Evolutionary conservation across 495 filamentous ascomycete genomes (phyloP).

Genomic region (Penicillium odoratum): DNA sequence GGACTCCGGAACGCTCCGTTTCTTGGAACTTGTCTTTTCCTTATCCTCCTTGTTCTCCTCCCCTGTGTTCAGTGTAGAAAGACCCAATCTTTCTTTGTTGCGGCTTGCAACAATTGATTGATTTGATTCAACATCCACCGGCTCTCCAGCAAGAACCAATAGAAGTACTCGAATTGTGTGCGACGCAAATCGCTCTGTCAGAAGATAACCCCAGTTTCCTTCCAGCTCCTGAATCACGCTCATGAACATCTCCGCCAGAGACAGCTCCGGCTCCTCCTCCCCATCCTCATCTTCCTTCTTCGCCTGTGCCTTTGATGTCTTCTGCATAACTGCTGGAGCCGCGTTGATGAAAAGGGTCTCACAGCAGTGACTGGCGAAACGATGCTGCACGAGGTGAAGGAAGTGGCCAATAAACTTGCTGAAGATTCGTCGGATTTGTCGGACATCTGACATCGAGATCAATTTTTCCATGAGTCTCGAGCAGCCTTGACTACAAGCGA

Average conservation of each 20-base stretch:
- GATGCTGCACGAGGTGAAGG: constrained; percentile 83
- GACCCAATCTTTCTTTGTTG: constrained; percentile 78
- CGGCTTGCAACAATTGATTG: constrained; percentile 78
- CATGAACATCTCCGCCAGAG: constrained; percentile 85
- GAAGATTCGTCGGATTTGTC: constrained; percentile 84
- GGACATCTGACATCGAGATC: constrained; percentile 74
- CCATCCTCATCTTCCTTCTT: constrained; percentile 32
- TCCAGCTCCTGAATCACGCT: constrained; percentile 79
- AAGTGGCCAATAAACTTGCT: constrained; percentile 85
- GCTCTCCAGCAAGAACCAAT: constrained; percentile 79
- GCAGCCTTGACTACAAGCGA: constrained; percentile 92
- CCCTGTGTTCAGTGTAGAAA: constrained; percentile 31
- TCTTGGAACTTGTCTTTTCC: constrained; percentile 15
- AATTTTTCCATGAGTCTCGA: constrained; percentile 90
- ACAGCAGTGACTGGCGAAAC: constrained; percentile 95
- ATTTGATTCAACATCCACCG: constrained; percentile 62
- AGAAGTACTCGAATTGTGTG: constrained; percentile 85
- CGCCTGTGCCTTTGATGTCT: constrained; percentile 49
- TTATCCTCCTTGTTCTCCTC: constrained; percentile 36
- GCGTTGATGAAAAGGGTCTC: constrained; percentile 86
- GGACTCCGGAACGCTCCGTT: constrained; percentile 69
- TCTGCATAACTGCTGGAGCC: constrained; percentile 71
- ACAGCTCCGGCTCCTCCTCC: constrained; percentile 45
- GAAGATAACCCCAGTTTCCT: constrained; percentile 75
- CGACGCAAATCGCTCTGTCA: constrained; percentile 88